phyloP scores from a whole-genome alignment of 1,284 basidiomycete species.

The Bondarzewia mesenterica region DNA sequence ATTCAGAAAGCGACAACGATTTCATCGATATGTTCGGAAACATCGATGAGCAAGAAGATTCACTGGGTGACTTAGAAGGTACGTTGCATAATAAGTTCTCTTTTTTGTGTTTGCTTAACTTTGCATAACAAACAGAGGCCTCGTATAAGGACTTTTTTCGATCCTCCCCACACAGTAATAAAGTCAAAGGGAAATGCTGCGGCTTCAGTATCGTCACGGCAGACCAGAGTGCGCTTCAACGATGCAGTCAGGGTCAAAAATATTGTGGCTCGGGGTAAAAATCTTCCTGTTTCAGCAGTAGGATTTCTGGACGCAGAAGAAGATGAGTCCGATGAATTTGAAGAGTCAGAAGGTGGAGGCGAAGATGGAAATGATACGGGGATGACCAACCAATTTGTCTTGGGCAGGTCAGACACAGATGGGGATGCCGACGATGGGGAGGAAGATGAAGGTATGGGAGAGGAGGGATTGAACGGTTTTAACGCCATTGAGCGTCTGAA shows the following conservation, averaged over 20 bases:
- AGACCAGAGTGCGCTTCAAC: slow-evolving; percentile 61
- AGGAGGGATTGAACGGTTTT: slow-evolving; percentile 3
- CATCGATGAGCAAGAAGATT: slow-evolving; percentile 31
- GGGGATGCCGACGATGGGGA: slow-evolving; percentile 25
- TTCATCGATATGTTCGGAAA: slow-evolving; percentile 67
- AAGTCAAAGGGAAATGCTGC: slow-evolving; percentile 15
- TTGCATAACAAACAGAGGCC: slow-evolving; percentile 31
- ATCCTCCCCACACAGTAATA: slow-evolving; percentile 32
- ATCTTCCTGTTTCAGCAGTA: slow-evolving; percentile 37
- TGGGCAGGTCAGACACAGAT: slow-evolving; percentile 17
- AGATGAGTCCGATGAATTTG: slow-evolving; percentile 28
- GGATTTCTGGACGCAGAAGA: slow-evolving; percentile 26
- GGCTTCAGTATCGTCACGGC: slow-evolving; percentile 18
- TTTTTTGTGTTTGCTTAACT: slow-evolving; percentile 3
- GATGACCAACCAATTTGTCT: no score
- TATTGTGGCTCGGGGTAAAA: slow-evolving; percentile 62
- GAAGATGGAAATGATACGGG: no score
- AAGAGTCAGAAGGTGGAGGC: slow-evolving; percentile 21
- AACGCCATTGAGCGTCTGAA: slow-evolving; percentile 50
- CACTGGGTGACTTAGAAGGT: neutral
- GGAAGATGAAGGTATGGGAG: slow-evolving; percentile 4
- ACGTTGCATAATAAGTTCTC: neutral
- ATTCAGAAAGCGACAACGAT: slow-evolving; percentile 46
- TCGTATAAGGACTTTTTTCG: slow-evolving; percentile 74
- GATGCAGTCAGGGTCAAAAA: slow-evolving; percentile 77